A percentile compares a stretch with the other conserved stretches of the same genome.
These are phyloP conservation scores for Royoungia palumana DNA, from an alignment of 768 basidiomycete species.

Conservation along the genomic window DNA sequence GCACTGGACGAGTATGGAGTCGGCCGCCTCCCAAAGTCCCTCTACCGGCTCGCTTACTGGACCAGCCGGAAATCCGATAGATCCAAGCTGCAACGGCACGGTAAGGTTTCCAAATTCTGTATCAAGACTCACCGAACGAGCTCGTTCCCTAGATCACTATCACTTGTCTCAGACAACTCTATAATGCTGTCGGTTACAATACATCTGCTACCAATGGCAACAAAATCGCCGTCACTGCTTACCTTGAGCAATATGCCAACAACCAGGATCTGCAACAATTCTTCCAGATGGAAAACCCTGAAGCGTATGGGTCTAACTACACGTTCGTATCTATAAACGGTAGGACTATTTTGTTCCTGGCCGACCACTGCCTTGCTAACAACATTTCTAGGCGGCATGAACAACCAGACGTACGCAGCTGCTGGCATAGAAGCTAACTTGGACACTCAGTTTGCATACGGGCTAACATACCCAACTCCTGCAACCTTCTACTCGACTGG, in stretches of 20 bases:
- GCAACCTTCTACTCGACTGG: slow-evolving; percentile 60
- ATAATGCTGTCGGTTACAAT: slow-evolving; percentile 47
- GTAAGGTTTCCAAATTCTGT: slow-evolving; percentile 1
- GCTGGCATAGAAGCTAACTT: slow-evolving; percentile 66
- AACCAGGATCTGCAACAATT: slow-evolving; percentile 49
- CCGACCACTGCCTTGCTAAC: slow-evolving; percentile 4
- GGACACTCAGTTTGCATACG: slow-evolving; percentile 66
- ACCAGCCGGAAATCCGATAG: slow-evolving; percentile 38
- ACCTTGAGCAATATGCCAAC: slow-evolving; percentile 55
- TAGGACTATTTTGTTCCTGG: slow-evolving; percentile 16
- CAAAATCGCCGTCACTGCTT: slow-evolving; percentile 53
- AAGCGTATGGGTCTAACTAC: slow-evolving; percentile 49
- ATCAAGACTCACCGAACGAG: not conserved
- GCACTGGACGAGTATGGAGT: slow-evolving; percentile 23
- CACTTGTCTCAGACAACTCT: slow-evolving; percentile 51
- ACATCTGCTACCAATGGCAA: slow-evolving; percentile 44
- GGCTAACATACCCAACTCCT: slow-evolving; percentile 59
- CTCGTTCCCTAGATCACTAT: slow-evolving; percentile 42
- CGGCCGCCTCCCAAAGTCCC: not conserved
- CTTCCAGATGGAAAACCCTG: slow-evolving; percentile 45
- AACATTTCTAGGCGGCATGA: slow-evolving; percentile 47
- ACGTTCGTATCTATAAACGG: slow-evolving; percentile 55
- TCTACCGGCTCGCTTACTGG: slow-evolving; percentile 19
- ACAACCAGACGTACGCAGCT: slow-evolving; percentile 49
- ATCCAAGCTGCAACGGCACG: slow-evolving; percentile 46